phyloP scores from a whole-genome alignment of 805 yeast species.

The Maudiozyma barnettii region DNA sequence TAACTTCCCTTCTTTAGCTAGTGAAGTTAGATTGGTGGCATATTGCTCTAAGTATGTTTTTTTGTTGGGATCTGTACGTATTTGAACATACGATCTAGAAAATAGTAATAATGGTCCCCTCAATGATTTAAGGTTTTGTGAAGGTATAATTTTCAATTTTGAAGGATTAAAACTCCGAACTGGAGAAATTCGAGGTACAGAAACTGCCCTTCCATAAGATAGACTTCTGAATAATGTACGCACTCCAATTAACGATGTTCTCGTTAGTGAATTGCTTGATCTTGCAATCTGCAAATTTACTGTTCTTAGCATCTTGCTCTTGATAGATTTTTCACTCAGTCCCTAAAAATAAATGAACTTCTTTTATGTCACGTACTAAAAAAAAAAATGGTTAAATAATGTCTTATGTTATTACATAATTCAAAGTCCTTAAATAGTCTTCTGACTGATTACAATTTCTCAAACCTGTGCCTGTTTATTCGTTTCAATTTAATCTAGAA shows the following conservation, averaged over 20 bases:
- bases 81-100: constrained; percentile 13
- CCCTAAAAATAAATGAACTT: neutral
- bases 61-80: constrained; percentile 37
- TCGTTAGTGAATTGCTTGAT: neutral
- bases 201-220: no score
- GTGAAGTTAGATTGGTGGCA: constrained; percentile 76
- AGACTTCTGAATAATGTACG: no score
- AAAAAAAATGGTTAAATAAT: no score
- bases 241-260: neutral
- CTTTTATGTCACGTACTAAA: neutral
- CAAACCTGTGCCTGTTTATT: no score
- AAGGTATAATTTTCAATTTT: no score
- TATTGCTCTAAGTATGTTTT: constrained; percentile 74
- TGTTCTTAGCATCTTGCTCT: neutral
- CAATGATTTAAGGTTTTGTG: no score
- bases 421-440: no score
- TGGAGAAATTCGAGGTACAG: no score
- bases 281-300: neutral
- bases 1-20: constrained; percentile 81
- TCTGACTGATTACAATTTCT: no score
- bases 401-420: no score
- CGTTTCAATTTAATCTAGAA: no score
- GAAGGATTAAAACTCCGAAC: no score
- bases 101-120: neutral
- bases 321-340: neutral